Evolutionary conservation across 768 basidiomycete genomes (phyloP).

Genomic region (Phanerodontia chrysosporium): DNA sequence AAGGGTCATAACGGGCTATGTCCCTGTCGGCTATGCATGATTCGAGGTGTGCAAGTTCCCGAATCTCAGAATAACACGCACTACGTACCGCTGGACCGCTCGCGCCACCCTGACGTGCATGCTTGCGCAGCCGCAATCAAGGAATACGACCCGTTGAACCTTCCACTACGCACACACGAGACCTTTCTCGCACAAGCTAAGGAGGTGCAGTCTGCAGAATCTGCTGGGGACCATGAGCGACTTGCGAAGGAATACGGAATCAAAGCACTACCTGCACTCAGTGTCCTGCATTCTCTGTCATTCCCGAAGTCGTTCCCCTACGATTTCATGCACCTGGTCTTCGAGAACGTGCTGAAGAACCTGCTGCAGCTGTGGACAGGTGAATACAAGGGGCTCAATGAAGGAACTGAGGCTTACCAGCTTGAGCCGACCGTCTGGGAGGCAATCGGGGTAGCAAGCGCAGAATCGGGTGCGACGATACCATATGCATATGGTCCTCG

Average conservation of each 20-base stretch:
- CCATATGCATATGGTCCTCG: constrained; percentile 35
- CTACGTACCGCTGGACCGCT: no score
- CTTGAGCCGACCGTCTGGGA: constrained; percentile 34
- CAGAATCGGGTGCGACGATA: constrained; percentile 30
- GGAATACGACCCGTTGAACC: constrained; percentile 13
- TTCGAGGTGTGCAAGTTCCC: no score
- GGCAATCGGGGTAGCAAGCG: constrained; percentile 31
- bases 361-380: constrained; percentile 39
- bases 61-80: no score
- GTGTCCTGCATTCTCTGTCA: constrained; percentile 28
- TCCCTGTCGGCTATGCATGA: no score
- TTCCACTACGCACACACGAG: constrained; percentile 18
- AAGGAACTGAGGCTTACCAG: constrained; percentile 23
- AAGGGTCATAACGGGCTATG: no score
- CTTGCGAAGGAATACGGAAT: constrained; percentile 17
- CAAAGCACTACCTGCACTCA: constrained; percentile 27
- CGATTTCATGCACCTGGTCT: constrained; percentile 49
- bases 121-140: not conserved
- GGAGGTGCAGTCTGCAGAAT: constrained; percentile 10
- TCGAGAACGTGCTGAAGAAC: constrained; percentile 39
- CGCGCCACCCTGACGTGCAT: no score
- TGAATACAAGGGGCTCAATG: constrained; percentile 35
- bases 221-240: constrained; percentile 4
- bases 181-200: constrained; percentile 9
- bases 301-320: constrained; percentile 39